Percentiles rank a stretch among this genome's conserved stretches.
Evolutionary conservation across 2,329 filamentous ascomycete species (phyloP).

Genomic region (Penicillium sp.): DNA sequence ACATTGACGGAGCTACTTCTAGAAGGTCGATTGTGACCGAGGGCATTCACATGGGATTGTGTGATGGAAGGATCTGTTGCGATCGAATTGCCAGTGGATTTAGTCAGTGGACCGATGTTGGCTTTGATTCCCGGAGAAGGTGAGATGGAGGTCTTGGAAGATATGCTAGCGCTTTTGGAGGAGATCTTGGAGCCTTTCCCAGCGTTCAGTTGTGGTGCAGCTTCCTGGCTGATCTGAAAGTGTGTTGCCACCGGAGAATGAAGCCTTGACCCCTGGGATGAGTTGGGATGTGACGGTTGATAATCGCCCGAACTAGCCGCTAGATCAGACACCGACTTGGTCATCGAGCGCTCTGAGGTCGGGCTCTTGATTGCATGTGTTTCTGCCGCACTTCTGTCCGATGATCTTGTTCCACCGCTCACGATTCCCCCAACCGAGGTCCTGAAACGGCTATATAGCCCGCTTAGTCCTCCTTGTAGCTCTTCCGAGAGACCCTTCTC

Average conservation of each 20-base stretch:
- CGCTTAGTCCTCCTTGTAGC: constrained; percentile 81
- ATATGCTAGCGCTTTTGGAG: constrained; percentile 44
- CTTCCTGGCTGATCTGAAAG: constrained; percentile 33
- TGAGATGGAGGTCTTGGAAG: constrained; percentile 44
- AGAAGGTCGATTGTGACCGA: constrained; percentile 28
- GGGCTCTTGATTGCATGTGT: constrained; percentile 27
- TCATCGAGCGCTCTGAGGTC: constrained; percentile 26
- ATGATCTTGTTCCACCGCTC: constrained; percentile 33
- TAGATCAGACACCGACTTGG: constrained; percentile 27
- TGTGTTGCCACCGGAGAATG: constrained; percentile 37
- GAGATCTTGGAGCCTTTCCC: constrained; percentile 41
- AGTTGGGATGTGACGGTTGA: constrained; percentile 29
- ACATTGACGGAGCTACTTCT: constrained; percentile 35
- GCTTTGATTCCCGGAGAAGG: constrained; percentile 40
- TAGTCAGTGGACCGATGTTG: constrained; percentile 39
- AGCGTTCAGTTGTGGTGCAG: constrained; percentile 16
- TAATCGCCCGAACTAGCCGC: constrained; percentile 21
- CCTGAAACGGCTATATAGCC: constrained; percentile 81
- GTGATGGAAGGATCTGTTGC: constrained; percentile 48
- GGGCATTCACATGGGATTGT: constrained; percentile 47
- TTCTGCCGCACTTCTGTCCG: constrained; percentile 30
- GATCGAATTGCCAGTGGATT: constrained; percentile 28
- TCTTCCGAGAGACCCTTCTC: constrained; percentile 71
- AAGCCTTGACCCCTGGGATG: constrained; percentile 38
- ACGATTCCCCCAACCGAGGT: constrained; percentile 72